Percentiles rank a stretch among this genome's conserved stretches.
Conservation (phyloP, 306 rosid genomes). For the Malus fusca region DNA sequence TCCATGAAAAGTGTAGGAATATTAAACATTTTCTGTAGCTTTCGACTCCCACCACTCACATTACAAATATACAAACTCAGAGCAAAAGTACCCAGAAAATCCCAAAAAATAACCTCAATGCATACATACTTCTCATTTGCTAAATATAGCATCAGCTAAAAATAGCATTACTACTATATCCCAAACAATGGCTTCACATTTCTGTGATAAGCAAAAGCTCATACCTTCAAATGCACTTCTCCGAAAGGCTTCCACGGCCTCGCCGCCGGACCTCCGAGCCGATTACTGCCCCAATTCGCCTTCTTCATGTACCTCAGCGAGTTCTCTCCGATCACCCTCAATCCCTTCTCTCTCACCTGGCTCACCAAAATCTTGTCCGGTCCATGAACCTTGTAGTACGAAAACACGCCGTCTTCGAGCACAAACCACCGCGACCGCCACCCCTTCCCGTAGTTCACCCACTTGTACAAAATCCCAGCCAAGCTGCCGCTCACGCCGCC, state of each 20-base stretch:
- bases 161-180: not conserved
- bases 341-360: conserved; percentile 69
- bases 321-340: conserved; percentile 86
- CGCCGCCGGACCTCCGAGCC: conserved; percentile 29
- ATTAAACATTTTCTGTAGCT: not conserved
- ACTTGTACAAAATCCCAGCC: conserved; percentile 86
- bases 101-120: not conserved
- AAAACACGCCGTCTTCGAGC: conserved; percentile 93
- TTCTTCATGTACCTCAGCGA: conserved; percentile 63
- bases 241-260: conserved; percentile 88
- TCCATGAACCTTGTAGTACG: conserved; percentile 94
- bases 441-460: conserved; percentile 98
- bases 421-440: conserved; percentile 97
- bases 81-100: not conserved
- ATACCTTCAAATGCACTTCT: conserved; percentile 93
- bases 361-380: conserved; percentile 87
- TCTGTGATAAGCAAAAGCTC: conserved; percentile 8
- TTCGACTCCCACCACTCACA: not conserved
- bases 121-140: not conserved
- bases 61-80: not conserved
- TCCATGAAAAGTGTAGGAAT: not conserved
- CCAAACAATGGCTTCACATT: not conserved
- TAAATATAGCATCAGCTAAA: not conserved
- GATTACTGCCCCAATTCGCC: conserved; percentile 62
- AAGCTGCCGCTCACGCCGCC: conserved; percentile 51